These are phyloP conservation scores for Zymoseptoria crescenta DNA, from an alignment of 2,329 filamentous ascomycete species.

Conservation along the genomic window DNA sequence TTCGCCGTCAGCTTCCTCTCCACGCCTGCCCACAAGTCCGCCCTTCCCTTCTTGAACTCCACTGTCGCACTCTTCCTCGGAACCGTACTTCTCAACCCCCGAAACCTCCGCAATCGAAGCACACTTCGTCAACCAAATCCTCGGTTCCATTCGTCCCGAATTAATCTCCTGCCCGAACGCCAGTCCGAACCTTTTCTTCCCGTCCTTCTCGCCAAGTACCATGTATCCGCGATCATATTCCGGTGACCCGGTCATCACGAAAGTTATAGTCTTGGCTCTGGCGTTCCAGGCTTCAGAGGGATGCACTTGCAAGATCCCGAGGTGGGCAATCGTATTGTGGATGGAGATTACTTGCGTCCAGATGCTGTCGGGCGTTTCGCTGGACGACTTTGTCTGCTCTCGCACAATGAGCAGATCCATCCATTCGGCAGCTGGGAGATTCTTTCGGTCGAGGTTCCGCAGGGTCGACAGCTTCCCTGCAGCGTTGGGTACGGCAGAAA, in stretches of 20 bases:
- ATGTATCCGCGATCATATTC: constrained; percentile 14
- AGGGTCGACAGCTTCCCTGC: constrained; percentile 10
- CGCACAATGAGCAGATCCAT: constrained; percentile 13
- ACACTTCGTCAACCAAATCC: constrained; percentile 9
- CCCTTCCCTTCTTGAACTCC: constrained; percentile 13
- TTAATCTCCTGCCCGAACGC: constrained; percentile 10
- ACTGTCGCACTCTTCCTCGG: constrained; percentile 4
- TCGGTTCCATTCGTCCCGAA: constrained; percentile 9
- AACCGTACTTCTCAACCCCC: neutral
- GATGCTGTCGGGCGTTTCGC: constrained; percentile 5
- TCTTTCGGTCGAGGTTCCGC: constrained; percentile 12
- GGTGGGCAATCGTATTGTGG: constrained; percentile 6
- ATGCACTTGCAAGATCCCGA: constrained; percentile 6
- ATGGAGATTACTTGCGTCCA: constrained; percentile 17
- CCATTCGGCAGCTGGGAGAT: constrained; percentile 11
- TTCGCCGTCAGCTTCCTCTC: constrained; percentile 3
- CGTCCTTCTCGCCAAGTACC: constrained; percentile 10
- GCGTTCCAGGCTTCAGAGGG: constrained; percentile 10
- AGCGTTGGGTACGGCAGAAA: constrained; percentile 8
- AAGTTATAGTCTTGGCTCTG: constrained; percentile 5
- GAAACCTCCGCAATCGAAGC: constrained; percentile 4
- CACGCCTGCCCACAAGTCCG: constrained; percentile 10
- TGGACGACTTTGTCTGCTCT: constrained; percentile 5
- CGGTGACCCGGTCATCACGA: constrained; percentile 11
- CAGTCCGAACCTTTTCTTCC: constrained; percentile 13